Conservation (phyloP, 106 monocot genomes). For the Allium sativum region DNA sequence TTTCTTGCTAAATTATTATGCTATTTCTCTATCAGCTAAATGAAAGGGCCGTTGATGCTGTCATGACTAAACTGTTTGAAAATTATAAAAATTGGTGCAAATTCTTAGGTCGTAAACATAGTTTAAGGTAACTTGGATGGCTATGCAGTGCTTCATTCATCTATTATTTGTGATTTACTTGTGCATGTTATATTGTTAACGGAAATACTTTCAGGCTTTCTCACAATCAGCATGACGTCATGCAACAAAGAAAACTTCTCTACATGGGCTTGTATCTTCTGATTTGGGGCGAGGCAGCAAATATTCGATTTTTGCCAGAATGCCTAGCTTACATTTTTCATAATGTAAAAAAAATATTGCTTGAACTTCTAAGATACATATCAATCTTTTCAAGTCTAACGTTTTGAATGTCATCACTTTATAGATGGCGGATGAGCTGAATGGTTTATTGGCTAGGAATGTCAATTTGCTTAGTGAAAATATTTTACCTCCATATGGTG, state of each 20-base stretch:
- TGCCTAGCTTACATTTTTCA: constrained; percentile 96
- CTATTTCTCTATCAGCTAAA: constrained; percentile 53
- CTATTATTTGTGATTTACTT: not conserved
- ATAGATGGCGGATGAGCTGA: constrained; percentile 97
- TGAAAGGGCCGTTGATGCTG: constrained; percentile 78
- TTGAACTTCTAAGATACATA: not conserved
- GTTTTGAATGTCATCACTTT: not conserved
- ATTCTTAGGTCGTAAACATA: constrained; percentile 90
- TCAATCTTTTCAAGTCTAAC: no score
- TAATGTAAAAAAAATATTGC: constrained; percentile 37
- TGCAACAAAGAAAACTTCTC: constrained; percentile 86
- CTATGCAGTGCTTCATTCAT: not conserved
- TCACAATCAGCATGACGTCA: constrained; percentile 68
- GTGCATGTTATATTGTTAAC: constrained; percentile 5
- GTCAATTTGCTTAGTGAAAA: constrained; percentile 91
- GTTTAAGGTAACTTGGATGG: constrained; percentile 44
- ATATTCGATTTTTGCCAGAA: constrained; percentile 90
- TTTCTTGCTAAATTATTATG: no score
- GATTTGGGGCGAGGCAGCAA: constrained; percentile 97
- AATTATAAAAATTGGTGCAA: constrained; percentile 97
- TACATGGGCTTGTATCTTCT: constrained; percentile 96
- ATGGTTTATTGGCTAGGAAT: constrained; percentile 85
- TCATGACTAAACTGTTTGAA: constrained; percentile 85
- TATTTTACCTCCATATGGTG: constrained; percentile 87
- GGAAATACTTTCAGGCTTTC: constrained; percentile 33